Evolutionary conservation across 2,329 filamentous ascomycete genomes (phyloP).

Genomic region (Colletotrichum abscissum): DNA sequence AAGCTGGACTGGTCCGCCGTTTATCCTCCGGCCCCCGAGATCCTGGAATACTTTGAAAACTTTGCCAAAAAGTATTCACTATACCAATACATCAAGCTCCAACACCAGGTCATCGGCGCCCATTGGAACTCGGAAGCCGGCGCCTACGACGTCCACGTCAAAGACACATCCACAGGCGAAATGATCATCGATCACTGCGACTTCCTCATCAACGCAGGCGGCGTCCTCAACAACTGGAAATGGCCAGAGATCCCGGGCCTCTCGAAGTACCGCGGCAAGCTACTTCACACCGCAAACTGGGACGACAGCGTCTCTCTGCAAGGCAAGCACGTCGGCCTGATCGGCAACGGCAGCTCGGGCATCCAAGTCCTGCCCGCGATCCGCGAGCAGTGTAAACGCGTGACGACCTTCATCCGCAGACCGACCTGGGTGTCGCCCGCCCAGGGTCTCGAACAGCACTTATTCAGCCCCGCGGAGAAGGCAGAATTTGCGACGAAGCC

Average conservation of each 20-base stretch:
- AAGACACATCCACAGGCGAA: constrained; percentile 43
- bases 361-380: constrained; percentile 60
- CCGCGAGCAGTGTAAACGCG: constrained; percentile 54
- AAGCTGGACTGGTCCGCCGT: constrained; percentile 68
- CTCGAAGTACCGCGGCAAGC: constrained; percentile 56
- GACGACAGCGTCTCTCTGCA: constrained; percentile 52
- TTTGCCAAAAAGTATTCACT: constrained; percentile 53
- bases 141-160: constrained; percentile 48
- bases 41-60: constrained; percentile 57
- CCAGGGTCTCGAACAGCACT: constrained; percentile 53
- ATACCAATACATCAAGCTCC: constrained; percentile 44
- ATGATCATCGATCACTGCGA: constrained; percentile 53
- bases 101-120: constrained; percentile 42
- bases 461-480: constrained; percentile 53
- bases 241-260: constrained; percentile 63
- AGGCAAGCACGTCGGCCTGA: constrained; percentile 53
- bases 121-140: constrained; percentile 49
- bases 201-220: constrained; percentile 60
- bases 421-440: constrained; percentile 61
- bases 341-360: constrained; percentile 57
- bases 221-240: constrained; percentile 63
- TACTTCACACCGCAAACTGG: constrained; percentile 67
- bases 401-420: constrained; percentile 62
- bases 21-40: constrained; percentile 55
- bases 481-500: constrained; percentile 53